Evolutionary conservation across 2,329 filamentous ascomycete species (phyloP).

Genomic region (Bimuria novae-zelandiae): DNA sequence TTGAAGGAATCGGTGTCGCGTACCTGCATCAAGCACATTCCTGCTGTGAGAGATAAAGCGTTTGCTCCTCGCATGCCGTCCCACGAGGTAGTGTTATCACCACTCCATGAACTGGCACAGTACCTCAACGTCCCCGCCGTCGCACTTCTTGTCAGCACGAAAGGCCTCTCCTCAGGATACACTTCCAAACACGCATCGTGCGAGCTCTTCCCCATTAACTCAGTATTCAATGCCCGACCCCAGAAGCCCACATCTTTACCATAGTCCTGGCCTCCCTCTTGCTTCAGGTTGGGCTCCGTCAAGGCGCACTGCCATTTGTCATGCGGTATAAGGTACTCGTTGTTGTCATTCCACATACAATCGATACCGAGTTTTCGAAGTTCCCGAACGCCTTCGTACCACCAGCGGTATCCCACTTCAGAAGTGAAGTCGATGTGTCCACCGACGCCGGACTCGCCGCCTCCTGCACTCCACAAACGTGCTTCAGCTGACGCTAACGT

Average conservation of each 20-base stretch:
- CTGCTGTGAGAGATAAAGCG: conserved; percentile 69
- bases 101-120: conserved; percentile 73
- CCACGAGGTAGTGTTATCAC: conserved; percentile 77
- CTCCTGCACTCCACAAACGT: conserved; percentile 73
- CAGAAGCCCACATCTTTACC: conserved; percentile 66
- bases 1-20: no score
- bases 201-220: conserved; percentile 72
- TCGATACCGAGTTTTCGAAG: conserved; percentile 69
- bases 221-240: conserved; percentile 71
- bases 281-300: conserved; percentile 43
- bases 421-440: conserved; percentile 77
- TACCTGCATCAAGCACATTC: conserved; percentile 68
- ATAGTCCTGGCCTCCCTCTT: conserved; percentile 38
- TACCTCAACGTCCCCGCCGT: conserved; percentile 73
- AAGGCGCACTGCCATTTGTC: conserved; percentile 69
- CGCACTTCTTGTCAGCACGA: conserved; percentile 71
- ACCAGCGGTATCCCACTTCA: conserved; percentile 69
- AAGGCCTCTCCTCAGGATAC: conserved; percentile 64
- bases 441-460: conserved; percentile 70
- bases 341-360: conserved; percentile 81
- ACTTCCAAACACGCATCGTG: conserved; percentile 67
- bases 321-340: conserved; percentile 70
- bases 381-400: conserved; percentile 69
- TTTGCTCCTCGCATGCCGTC: conserved; percentile 73
- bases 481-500: conserved; percentile 58